A percentile compares a stretch with the other conserved stretches of the same genome.
These are phyloP conservation scores for Paracoccidioides lutzii DNA, from an alignment of 2,329 filamentous ascomycete species.

Conservation along the genomic window DNA sequence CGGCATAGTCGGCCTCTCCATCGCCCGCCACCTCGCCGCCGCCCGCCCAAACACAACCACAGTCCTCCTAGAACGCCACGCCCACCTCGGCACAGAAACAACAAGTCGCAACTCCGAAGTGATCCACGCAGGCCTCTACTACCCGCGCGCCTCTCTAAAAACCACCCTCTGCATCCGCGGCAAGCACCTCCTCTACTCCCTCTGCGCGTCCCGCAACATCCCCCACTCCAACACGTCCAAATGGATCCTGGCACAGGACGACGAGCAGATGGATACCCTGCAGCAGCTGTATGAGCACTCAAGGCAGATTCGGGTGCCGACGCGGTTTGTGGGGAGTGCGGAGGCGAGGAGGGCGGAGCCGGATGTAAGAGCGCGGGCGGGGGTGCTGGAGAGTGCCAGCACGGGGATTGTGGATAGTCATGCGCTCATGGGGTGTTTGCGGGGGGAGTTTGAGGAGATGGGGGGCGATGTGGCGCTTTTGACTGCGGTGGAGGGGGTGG, in stretches of 20 bases:
- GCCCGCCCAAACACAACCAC: slow-evolving; percentile 48
- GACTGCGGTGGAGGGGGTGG: slow-evolving; percentile 51
- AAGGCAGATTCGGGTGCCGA: slow-evolving; percentile 50
- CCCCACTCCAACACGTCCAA: slow-evolving; percentile 67
- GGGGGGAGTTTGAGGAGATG: slow-evolving; percentile 60
- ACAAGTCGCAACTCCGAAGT: slow-evolving; percentile 89
- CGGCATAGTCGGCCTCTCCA: slow-evolving; percentile 66
- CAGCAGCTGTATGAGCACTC: slow-evolving; percentile 42
- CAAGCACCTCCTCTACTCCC: slow-evolving; percentile 61
- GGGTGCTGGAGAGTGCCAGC: slow-evolving; percentile 67
- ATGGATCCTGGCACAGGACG: slow-evolving; percentile 86
- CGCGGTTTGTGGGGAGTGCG: slow-evolving; percentile 50
- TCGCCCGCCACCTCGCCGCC: slow-evolving; percentile 57
- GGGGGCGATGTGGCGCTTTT: slow-evolving; percentile 64
- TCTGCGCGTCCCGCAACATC: slow-evolving; percentile 57
- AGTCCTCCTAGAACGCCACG: slow-evolving; percentile 69
- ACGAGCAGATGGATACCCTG: slow-evolving; percentile 50
- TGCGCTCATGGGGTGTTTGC: slow-evolving; percentile 65
- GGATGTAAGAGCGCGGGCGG: slow-evolving; percentile 55
- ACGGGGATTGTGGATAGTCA: slow-evolving; percentile 91
- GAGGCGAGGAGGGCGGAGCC: slow-evolving; percentile 59
- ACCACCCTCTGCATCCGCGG: slow-evolving; percentile 70
- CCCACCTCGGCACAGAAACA: slow-evolving; percentile 66
- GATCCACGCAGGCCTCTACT: slow-evolving; percentile 92
- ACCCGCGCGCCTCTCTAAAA: slow-evolving; percentile 64